Evolutionary conservation across 1,284 basidiomycete genomes (phyloP).

Genomic region (Baeospora myosura): DNA sequence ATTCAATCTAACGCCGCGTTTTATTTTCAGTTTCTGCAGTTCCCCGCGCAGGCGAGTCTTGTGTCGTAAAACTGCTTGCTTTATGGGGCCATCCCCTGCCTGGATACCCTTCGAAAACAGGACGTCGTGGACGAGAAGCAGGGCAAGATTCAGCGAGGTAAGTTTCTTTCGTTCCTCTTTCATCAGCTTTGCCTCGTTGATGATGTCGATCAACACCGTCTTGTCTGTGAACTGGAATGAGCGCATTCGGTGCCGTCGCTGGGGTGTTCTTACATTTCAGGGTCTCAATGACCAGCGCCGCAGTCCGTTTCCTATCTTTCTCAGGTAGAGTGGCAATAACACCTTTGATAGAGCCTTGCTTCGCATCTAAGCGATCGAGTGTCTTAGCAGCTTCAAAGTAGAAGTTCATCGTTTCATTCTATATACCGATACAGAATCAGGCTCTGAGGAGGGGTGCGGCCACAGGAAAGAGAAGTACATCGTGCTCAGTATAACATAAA

Average conservation of each 20-base stretch:
- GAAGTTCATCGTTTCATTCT: slow-evolving; percentile 72
- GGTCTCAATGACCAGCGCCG: slow-evolving; percentile 82
- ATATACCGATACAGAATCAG: slow-evolving; percentile 25
- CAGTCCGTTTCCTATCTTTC: slow-evolving; percentile 71
- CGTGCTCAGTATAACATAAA: slow-evolving; percentile 5
- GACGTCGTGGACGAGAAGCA: slow-evolving; percentile 84
- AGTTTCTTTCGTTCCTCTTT: slow-evolving; percentile 71
- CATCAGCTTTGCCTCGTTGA: slow-evolving; percentile 57
- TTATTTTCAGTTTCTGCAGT: slow-evolving; percentile 79
- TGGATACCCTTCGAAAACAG: slow-evolving; percentile 78
- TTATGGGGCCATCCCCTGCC: slow-evolving; percentile 81
- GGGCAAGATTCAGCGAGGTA: slow-evolving; percentile 63
- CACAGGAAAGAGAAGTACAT: slow-evolving; percentile 4
- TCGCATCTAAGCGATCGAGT: slow-evolving; percentile 78
- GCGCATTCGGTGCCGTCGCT: neutral
- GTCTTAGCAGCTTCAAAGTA: slow-evolving; percentile 83
- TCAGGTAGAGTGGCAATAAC: slow-evolving; percentile 62
- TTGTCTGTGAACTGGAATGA: slow-evolving; percentile 44
- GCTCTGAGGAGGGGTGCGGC: neutral
- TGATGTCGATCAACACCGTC: slow-evolving; percentile 57
- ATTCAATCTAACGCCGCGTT: slow-evolving; percentile 59
- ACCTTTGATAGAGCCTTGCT: slow-evolving; percentile 81
- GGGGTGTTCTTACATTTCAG: slow-evolving; percentile 70
- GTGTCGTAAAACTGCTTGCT: slow-evolving; percentile 76
- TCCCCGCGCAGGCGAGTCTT: slow-evolving; percentile 85